Base-by-base conservation (phyloP, 192 early-diverging fungal species). In the Ramicandelaber brevisporus region DNA sequence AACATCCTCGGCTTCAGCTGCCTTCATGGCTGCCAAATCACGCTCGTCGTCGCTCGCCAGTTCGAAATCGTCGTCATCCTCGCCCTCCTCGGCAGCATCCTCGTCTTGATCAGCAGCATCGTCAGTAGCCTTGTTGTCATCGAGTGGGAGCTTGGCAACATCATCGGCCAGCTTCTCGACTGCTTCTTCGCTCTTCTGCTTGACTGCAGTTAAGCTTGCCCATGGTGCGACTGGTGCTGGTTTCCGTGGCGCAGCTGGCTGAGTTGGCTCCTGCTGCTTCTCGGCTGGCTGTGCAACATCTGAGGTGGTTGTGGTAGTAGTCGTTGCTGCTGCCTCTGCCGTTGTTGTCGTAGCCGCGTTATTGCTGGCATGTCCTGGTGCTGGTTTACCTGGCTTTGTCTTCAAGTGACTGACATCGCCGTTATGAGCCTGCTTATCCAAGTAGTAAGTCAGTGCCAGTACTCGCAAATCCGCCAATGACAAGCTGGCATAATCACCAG, bases 401-500 rank as follows among this genome's bases (percentile, higher is more conserved):
- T 82, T 48, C 33, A 96, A 49, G 5, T 65, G 50, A 19, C 43
- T 51, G 36, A 61, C 48, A 0, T 84, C 88, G 27, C n/a, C n/a
- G n/a, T n/a, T n/a, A 36, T 77, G 71, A 12, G 43, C 53, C 43
- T 80, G 68, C 36, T 70, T 63, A 36, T 87, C 86, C 13, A 97
- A 41, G 62, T 77, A 80, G 30, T 70, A 80, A 0, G 78, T 70
- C 37, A 97, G 47, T 3, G 90, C 90, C 14, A 97, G 48, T 6
- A 95, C 69, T 43, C 72, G 78, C 29, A 95, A 41, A 70, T 97
- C 90, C 8, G 76, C 69, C 14, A 58, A 36, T 9, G 75, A 74
- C 10, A 97, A 54, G 15, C 57, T 55, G 13, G 73, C 43, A 44
- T 68, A 88, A 53, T 97, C 90, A 26, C 90, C 90, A 3, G 90